Percentiles rank a stretch among this genome's conserved stretches.
These are phyloP conservation scores for Mycena vitilis DNA, from an alignment of 768 basidiomycete genomes.

Conservation along the genomic window DNA sequence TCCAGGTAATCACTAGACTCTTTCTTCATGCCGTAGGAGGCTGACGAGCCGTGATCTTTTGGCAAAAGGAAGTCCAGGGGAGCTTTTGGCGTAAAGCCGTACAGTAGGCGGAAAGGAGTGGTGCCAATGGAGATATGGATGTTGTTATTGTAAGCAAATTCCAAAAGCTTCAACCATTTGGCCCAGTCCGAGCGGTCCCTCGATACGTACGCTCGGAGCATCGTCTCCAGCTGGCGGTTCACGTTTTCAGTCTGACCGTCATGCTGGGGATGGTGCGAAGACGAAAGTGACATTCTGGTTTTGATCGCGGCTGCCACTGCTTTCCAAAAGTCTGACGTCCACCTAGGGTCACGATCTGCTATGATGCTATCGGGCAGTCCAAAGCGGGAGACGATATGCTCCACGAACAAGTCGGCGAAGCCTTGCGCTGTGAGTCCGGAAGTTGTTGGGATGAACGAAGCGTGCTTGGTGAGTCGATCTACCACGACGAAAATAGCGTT, in stretches of 20 bases:
- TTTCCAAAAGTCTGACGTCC: constrained; percentile 25
- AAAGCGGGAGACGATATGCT: constrained; percentile 2
- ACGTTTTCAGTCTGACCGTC: constrained; percentile 9
- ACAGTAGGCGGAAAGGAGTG: too few relatives aligned
- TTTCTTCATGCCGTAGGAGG: too few relatives aligned
- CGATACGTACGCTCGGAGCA: constrained; percentile 1
- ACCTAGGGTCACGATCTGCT: constrained; percentile 21
- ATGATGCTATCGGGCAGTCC: constrained; percentile 22
- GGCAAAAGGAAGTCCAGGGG: too few relatives aligned
- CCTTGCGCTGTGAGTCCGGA: constrained; percentile 8
- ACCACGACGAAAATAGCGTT: constrained; percentile 17
- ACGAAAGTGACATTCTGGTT: not conserved
- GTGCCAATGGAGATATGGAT: too few relatives aligned
- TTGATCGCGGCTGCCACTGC: not conserved
- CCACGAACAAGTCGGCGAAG: constrained; percentile 8
- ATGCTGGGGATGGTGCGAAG: constrained; percentile 3
- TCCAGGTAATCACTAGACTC: too few relatives aligned
- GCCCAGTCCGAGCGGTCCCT: not conserved
- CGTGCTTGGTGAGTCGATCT: constrained; percentile 17
- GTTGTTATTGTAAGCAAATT: constrained; percentile 6
- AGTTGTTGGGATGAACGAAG: constrained; percentile 24
- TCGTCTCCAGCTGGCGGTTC: not conserved
- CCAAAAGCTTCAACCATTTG: not conserved
- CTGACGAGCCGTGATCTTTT: too few relatives aligned
- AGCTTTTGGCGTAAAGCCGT: too few relatives aligned